Evolutionary conservation across 768 basidiomycete genomes (phyloP).

Genomic region (Lanmaoa rubissima): DNA sequence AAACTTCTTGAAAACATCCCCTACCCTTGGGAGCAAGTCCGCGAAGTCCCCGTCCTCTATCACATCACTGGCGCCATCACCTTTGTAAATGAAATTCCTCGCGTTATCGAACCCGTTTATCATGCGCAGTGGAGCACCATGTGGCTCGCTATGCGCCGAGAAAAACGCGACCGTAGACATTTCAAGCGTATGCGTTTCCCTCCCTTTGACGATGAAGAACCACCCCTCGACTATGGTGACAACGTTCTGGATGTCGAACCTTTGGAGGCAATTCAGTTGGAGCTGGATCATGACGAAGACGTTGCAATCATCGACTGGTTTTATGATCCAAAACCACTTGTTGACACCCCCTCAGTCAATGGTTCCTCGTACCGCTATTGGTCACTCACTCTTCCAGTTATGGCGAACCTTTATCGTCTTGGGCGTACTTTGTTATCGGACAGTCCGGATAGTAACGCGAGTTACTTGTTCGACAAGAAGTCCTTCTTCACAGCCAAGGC

Average conservation of each 20-base stretch:
- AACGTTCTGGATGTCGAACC: slow-evolving; percentile 98
- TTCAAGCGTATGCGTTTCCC: slow-evolving; percentile 99
- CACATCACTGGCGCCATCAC: slow-evolving; percentile 99
- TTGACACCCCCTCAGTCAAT: slow-evolving; percentile 89
- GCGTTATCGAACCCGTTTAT: slow-evolving; percentile 95
- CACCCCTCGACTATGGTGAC: slow-evolving; percentile 98
- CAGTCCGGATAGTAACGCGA: slow-evolving; percentile 85
- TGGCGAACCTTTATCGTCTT: slow-evolving; percentile 95
- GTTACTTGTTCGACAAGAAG: slow-evolving; percentile 96
- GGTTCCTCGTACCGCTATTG: slow-evolving; percentile 92
- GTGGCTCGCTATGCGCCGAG: slow-evolving; percentile 99
- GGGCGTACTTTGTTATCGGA: slow-evolving; percentile 94
- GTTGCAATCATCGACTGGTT: slow-evolving; percentile 94
- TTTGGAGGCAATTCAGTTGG: slow-evolving; percentile 95
- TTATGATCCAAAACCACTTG: slow-evolving; percentile 93
- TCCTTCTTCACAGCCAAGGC: slow-evolving; percentile 98
- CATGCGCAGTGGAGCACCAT: slow-evolving; percentile 99
- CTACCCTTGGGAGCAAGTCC: slow-evolving; percentile 98
- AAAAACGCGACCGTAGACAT: slow-evolving; percentile 97
- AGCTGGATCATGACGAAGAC: slow-evolving; percentile 92
- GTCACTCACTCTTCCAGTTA: slow-evolving; percentile 88
- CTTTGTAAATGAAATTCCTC: slow-evolving; percentile 97
- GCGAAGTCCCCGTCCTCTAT: slow-evolving; percentile 97
- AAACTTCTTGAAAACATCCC: slow-evolving; percentile 99
- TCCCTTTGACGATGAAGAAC: slow-evolving; percentile 99